phyloP scores from a whole-genome alignment of 1,284 basidiomycete species.

The Cutaneotrichosporon mucoides region DNA sequence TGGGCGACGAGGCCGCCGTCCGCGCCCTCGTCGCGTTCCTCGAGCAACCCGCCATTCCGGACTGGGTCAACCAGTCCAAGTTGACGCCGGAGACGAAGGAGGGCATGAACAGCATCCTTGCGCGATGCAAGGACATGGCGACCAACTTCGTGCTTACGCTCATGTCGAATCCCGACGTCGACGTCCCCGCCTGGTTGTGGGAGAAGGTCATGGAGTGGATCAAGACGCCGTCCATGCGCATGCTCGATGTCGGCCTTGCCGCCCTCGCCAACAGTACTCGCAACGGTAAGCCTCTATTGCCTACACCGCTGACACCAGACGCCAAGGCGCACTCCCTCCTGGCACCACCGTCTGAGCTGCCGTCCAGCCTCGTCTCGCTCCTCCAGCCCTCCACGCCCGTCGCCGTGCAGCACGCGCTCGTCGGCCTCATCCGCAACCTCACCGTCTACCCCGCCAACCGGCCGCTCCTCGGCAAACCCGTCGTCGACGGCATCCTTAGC shows the following conservation, averaged over 20 bases:
- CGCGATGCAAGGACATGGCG: neutral
- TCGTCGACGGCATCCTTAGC: neutral
- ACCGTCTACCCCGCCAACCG: conserved; percentile 4
- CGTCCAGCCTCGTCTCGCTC: neutral
- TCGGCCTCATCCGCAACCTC: conserved; percentile 11
- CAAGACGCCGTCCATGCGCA: neutral
- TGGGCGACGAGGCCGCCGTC: neutral
- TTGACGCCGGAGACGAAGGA: neutral
- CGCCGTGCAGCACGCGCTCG: conserved; percentile 1
- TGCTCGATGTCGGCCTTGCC: neutral
- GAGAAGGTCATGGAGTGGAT: conserved; percentile 2
- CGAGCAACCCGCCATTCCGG: neutral
- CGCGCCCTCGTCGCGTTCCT: neutral
- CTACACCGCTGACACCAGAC: neutral
- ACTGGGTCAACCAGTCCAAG: neutral
- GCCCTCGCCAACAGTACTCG: neutral
- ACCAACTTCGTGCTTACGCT: neutral
- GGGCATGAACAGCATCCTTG: neutral
- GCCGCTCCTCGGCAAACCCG: neutral
- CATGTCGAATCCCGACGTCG: neutral
- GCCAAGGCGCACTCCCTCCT: neutral
- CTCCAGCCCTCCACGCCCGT: neutral
- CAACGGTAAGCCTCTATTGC: too few species aligned
- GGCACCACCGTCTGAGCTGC: neutral
- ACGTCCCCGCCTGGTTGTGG: neutral